Base-by-base conservation (phyloP, 495 filamentous ascomycete species). In the Wilcoxina mikolae region DNA sequence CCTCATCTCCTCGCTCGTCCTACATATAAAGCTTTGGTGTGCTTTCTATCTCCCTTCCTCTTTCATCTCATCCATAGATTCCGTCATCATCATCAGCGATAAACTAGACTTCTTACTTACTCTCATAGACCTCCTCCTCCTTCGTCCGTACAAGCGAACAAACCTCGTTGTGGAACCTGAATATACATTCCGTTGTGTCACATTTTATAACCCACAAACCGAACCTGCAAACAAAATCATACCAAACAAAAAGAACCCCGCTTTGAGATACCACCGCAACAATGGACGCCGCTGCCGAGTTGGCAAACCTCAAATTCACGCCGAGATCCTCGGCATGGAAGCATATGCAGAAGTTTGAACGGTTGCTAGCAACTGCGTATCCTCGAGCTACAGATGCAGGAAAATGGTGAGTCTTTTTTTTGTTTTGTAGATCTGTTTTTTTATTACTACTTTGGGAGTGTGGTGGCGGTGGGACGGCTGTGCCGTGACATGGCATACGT, bases 291-390 rank as follows among this genome's bases (percentile, higher is more conserved):
- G 41, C 49, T 7, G 53, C 55, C 2, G 64, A 66, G 23, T 53
- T 66, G 23, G 47, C 56, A 17, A 55, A 58, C 38, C 54, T 66
- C 42, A 62, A 60, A 55, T 66, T 66, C 49, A 66, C 63, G 22
- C 64, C 64, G 23, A 49, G 62, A 26, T 48, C 51, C 38, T 53
- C 51, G 29, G 64, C 64, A 54, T 56, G 54, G 51, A 66, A 65
- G 51, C 64, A 66, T 54, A 54, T 66, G 59, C 56, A 60, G 29
- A 55, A 56, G n/a, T 66, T 66, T 22, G 64, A 66, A 38, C 57
- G 51, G 15, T 35, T 66, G 33, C 57, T 53, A 28, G 41, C 31
- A 20, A 20, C 55, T 17, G 63, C 59, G 18, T 66, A 62, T 35
- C 63, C 62, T 11, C 55, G 62, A 53, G 63, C 59, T 48, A 60